Evolutionary conservation across 2,329 filamentous ascomycete species (phyloP), one percentile per base, ranked within the genome.

Genomic region (Talaromyces albobiverticillius): DNA sequence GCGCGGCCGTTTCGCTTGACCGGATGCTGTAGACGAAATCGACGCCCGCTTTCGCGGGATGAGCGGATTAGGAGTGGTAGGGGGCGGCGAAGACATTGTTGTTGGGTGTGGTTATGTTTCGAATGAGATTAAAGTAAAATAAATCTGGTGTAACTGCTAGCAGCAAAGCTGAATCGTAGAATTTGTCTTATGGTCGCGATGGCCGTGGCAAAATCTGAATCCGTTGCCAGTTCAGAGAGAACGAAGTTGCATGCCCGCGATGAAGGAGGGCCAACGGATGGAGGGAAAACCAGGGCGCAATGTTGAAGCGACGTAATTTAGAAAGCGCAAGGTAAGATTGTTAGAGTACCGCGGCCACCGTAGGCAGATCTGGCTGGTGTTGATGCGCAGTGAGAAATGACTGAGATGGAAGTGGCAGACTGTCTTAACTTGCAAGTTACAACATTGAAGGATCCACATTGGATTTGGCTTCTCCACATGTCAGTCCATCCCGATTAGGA

Each of bases 11-110:
- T 67, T 67, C 52, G 68, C 67, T 36, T 65, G 61, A 45, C 59
- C 61, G 45, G 73, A 73, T 42, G 62, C 54, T 41, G 68, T 60
- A 9, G 70, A 71, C 52, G 72, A 72, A 53, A 75, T 68, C 3
- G 73, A 75, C 11, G 71, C 62, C 36, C 73, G 69, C 62, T 76
- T 76, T 49, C 73, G 67, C 5, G 71, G 66, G 47, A 71, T 71
- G 13, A 63, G 55, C 23, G 64, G 53, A 8, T 61, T 59, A 48
- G 61, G 62, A 20, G 63, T 62, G 5, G 64, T 62, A 6, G 59
- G 58, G 13, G 70, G 70, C 59, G 70, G 70, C 49, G 70, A 72
- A 16, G 70, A 73, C 70, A 73, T 73, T 20, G 2, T 18, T 14
- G 59, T 53, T n/a, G 22, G 31, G 10, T 55, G 25, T 40, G 38